These are phyloP conservation scores for Petunia axillaris DNA, from an alignment of 257 asterid species.

Conservation along the genomic window DNA sequence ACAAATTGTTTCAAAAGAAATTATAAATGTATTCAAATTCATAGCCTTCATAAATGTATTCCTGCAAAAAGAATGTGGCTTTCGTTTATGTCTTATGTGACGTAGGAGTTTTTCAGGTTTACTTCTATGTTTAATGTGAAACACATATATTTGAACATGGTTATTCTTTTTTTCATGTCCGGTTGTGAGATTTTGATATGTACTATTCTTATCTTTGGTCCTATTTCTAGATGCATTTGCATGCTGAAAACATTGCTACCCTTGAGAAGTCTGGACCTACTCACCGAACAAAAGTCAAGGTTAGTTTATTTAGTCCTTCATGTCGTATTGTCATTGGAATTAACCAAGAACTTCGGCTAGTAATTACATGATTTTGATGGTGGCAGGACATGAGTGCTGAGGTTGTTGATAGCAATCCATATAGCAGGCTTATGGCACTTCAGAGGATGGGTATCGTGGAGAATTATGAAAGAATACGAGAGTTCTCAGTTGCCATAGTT, in stretches of 20 bases:
- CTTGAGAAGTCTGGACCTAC: constrained; percentile 47
- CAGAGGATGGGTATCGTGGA: constrained; percentile 98
- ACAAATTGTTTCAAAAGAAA: not conserved
- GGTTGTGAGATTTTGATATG: not conserved
- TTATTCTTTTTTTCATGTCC: too few species aligned
- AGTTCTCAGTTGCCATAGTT: constrained; percentile 89
- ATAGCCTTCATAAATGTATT: not conserved
- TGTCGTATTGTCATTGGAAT: constrained; percentile 19
- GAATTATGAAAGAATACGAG: constrained; percentile 86
- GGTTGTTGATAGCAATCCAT: constrained; percentile 97
- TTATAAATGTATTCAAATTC: not conserved
- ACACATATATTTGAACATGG: not conserved
- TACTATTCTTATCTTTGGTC: not conserved
- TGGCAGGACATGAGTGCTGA: constrained; percentile 88
- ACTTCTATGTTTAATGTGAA: not conserved
- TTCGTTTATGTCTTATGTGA: not conserved
- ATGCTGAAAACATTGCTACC: constrained; percentile 51
- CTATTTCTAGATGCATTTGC: constrained; percentile 57
- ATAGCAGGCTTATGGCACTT: constrained; percentile 99
- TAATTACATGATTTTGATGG: constrained; percentile 17
- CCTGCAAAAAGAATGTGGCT: not conserved
- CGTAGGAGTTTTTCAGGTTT: not conserved
- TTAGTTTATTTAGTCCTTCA: constrained; percentile 25
- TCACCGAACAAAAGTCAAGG: constrained; percentile 83
- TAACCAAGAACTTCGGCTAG: not conserved